Percentiles rank a stretch among this genome's conserved stretches.
These are phyloP conservation scores for Xylaria sp. DNA, from an alignment of 2,329 filamentous ascomycete genomes.

Conservation along the genomic window DNA sequence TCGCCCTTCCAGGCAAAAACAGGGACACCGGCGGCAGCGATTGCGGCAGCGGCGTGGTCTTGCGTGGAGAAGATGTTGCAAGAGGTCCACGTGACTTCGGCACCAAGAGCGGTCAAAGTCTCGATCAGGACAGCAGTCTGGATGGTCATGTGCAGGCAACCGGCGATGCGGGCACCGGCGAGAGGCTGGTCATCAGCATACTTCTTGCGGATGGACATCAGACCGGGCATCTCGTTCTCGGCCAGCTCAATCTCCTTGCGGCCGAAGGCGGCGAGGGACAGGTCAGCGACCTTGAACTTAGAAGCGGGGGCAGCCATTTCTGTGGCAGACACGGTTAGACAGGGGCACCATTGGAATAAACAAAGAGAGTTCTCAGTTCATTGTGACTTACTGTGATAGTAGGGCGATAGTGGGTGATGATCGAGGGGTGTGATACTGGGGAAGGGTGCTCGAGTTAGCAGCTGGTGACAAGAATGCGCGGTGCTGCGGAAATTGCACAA, in stretches of 20 bases:
- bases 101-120: slow-evolving; percentile 92
- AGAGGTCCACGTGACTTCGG: slow-evolving; percentile 97
- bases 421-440: slow-evolving; percentile 30
- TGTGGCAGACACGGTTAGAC: slow-evolving; percentile 31
- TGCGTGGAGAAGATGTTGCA: slow-evolving; percentile 99
- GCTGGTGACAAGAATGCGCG: slow-evolving; percentile 14
- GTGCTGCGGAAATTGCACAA: background rate
- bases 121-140: slow-evolving; percentile 99
- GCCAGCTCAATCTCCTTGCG: slow-evolving; percentile 99
- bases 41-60: slow-evolving; percentile 97
- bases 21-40: slow-evolving; percentile 91
- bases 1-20: slow-evolving; percentile 86
- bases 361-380: background rate
- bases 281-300: slow-evolving; percentile 99
- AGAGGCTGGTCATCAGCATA: slow-evolving; percentile 94
- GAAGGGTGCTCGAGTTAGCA: slow-evolving; percentile 34
- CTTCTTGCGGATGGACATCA: slow-evolving; percentile 93
- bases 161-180: slow-evolving; percentile 93
- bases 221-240: slow-evolving; percentile 96
- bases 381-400: slow-evolving; percentile 28
- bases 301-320: slow-evolving; percentile 81
- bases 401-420: slow-evolving; percentile 11
- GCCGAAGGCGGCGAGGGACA: slow-evolving; percentile 96
- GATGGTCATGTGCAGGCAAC: slow-evolving; percentile 99
- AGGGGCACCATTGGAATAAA: background rate